Percentiles rank a stretch among this genome's conserved stretches.
phyloP scores from a whole-genome alignment of 306 rosid genomes.

The Pterocarpus macrocarpus region DNA sequence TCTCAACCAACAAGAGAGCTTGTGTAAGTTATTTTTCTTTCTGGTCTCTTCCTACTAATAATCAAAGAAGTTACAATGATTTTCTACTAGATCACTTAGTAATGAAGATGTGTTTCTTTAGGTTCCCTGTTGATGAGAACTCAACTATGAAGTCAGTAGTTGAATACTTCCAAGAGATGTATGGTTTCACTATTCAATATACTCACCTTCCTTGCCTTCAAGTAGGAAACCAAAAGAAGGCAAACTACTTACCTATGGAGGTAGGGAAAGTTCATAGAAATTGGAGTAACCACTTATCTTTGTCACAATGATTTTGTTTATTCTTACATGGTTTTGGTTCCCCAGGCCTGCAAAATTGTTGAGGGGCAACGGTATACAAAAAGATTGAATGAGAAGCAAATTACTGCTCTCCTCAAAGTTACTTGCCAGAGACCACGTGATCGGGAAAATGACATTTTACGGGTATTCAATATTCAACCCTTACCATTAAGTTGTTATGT shows the following conservation, averaged over 20 bases:
- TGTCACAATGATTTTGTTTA: background rate
- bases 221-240: constrained; percentile 97
- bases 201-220: constrained; percentile 97
- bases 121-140: constrained; percentile 95
- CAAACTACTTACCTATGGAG: constrained; percentile 97
- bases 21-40: constrained; percentile 64
- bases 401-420: constrained; percentile 83
- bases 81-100: background rate
- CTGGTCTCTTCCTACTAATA: background rate
- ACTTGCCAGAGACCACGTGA: constrained; percentile 97
- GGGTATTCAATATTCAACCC: constrained; percentile 56
- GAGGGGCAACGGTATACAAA: constrained; percentile 95
- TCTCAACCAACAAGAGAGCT: constrained; percentile 97
- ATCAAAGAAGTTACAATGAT: background rate
- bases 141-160: constrained; percentile 93
- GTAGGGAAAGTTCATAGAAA: constrained; percentile 50
- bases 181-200: constrained; percentile 86
- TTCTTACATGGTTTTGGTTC: constrained; percentile 39
- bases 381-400: constrained; percentile 92
- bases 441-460: constrained; percentile 85
- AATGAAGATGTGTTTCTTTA: constrained; percentile 48
- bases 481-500: background rate
- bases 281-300: constrained; percentile 15
- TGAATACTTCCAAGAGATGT: constrained; percentile 96
- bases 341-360: constrained; percentile 95